A percentile compares a stretch with the other conserved stretches of the same genome.
Conservation (phyloP, 306 rosid species). For the Canavalia ensiformis region DNA sequence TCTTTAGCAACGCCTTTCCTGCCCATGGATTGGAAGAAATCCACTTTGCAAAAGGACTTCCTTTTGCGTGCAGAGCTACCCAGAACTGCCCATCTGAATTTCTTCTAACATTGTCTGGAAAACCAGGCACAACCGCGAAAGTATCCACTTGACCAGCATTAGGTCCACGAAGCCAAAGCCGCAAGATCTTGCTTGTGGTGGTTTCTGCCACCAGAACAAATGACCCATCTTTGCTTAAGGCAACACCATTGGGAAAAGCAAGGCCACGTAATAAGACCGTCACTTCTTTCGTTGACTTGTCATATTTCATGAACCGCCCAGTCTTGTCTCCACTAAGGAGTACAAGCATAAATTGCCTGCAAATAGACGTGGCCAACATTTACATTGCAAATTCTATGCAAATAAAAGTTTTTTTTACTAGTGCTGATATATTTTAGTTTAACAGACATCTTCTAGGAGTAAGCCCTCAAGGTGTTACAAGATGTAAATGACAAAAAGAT, state of each 20-base stretch:
- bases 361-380: conserved; percentile 33
- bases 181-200: conserved; percentile 60
- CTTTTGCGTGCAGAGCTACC: conserved; percentile 88
- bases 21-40: conserved; percentile 64
- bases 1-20: conserved; percentile 63
- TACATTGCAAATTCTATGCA: conserved; percentile 1
- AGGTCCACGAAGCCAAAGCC: conserved; percentile 91
- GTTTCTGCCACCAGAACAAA: conserved; percentile 85
- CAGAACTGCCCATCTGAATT: conserved; percentile 81
- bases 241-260: conserved; percentile 87
- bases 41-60: conserved; percentile 55
- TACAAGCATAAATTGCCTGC: conserved; percentile 81
- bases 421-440: neutral
- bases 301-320: conserved; percentile 76
- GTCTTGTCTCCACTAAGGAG: conserved; percentile 75
- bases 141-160: conserved; percentile 71
- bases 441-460: neutral
- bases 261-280: conserved; percentile 64
- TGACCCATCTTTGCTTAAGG: conserved; percentile 80
- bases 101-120: conserved; percentile 85
- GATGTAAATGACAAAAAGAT: neutral
- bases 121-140: conserved; percentile 77
- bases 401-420: neutral
- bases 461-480: conserved; percentile 24
- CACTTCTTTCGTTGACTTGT: conserved; percentile 74